Conservation (phyloP, 345 rosid genomes). For the Carallia brachiata region DNA sequence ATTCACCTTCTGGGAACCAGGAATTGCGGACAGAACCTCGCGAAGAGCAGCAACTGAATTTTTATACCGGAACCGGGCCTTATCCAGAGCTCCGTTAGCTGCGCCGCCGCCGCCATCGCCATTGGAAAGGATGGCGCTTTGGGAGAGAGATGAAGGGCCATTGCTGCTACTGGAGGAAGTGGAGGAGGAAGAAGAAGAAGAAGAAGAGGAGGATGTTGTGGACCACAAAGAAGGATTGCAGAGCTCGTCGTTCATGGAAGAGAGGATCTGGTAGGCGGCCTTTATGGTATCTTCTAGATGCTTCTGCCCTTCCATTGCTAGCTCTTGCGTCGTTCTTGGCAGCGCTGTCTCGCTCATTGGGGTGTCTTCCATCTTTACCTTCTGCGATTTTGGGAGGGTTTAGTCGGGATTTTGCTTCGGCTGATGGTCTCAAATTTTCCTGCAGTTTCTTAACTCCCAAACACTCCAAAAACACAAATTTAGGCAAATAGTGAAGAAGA, state of each 20-base stretch:
- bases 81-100: constrained; percentile 70
- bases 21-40: constrained; percentile 71
- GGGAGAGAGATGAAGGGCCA: constrained; percentile 33
- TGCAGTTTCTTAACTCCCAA: background rate
- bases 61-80: constrained; percentile 78
- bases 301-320: constrained; percentile 84
- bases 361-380: constrained; percentile 19
- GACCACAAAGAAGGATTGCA: constrained; percentile 88
- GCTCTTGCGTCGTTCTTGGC: constrained; percentile 65
- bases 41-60: constrained; percentile 89
- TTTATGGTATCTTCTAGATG: constrained; percentile 84
- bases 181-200: constrained; percentile 14
- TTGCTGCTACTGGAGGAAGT: constrained; percentile 12
- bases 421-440: background rate
- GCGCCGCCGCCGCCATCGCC: constrained; percentile 44
- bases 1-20: constrained; percentile 68
- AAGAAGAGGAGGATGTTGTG: constrained; percentile 35
- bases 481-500: too few species aligned
- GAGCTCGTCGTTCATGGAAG: constrained; percentile 94
- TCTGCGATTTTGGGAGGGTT: too few species aligned
- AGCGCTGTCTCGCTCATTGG: constrained; percentile 2
- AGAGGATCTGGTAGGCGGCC: constrained; percentile 78
- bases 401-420: too few species aligned
- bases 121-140: constrained; percentile 28
- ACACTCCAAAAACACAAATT: background rate